Conservation (phyloP, 108 stramenopile species). For the Conticribra guillardii region DNA sequence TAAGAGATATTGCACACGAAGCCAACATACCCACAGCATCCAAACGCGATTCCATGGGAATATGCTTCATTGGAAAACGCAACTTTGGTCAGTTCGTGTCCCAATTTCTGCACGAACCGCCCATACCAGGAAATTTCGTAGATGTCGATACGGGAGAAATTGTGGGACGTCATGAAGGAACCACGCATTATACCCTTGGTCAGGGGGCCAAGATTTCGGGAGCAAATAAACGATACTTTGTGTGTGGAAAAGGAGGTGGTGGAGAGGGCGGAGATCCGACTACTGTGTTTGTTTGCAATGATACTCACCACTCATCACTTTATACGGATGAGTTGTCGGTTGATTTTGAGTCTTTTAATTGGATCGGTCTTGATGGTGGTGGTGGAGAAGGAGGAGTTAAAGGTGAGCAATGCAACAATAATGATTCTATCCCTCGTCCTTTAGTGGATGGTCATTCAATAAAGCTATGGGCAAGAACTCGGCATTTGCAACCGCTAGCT, state of each 20-base stretch:
- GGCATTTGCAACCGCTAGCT: constrained; percentile 80
- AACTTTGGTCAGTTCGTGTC: constrained; percentile 85
- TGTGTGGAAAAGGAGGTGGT: constrained; percentile 58
- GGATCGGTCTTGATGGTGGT: constrained; percentile 68
- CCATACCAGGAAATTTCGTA: constrained; percentile 64
- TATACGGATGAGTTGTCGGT: constrained; percentile 70
- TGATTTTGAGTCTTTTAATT: constrained; percentile 58
- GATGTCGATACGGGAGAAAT: constrained; percentile 75
- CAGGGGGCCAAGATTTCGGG: constrained; percentile 90
- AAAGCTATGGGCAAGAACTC: constrained; percentile 56
- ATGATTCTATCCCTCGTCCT: constrained; percentile 31
- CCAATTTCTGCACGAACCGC: constrained; percentile 67
- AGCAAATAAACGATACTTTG: constrained; percentile 77
- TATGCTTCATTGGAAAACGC: constrained; percentile 96
- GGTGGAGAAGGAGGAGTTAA: constrained; percentile 2
- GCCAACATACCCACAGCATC: constrained; percentile 79
- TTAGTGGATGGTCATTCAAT: constrained; percentile 30
- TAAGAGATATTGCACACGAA: constrained; percentile 78
- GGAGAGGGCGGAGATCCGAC: constrained; percentile 20
- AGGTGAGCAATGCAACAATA: background rate
- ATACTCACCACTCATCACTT: constrained; percentile 86
- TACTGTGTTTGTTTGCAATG: constrained; percentile 73
- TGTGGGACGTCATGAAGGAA: constrained; percentile 50
- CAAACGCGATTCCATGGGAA: constrained; percentile 93
- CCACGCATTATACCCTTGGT: constrained; percentile 76